Evolutionary conservation across 495 filamentous ascomycete genomes (phyloP), one percentile per base, ranked within the genome.

Genomic region (Xylaria palmicola): DNA sequence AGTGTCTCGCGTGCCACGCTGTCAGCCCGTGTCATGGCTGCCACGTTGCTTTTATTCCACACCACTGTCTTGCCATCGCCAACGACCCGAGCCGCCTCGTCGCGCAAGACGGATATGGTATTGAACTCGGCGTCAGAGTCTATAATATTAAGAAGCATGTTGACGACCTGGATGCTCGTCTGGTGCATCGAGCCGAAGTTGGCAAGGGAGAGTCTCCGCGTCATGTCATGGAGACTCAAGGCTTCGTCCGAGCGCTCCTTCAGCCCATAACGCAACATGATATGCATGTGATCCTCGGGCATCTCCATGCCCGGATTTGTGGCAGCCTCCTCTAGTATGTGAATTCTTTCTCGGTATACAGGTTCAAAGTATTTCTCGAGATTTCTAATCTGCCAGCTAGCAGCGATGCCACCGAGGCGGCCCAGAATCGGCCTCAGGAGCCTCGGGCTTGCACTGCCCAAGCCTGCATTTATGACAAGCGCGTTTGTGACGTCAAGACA

Each of bases 1-100:
- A 79, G 30, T 1, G 76, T 79, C 57, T 81, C 77, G 22, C 77
- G 73, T 26, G 67, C 60, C 1, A 73, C 72, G 36, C 76, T 79
- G 65, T 79, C 78, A 5, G 65, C 50, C 1, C 55, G 45, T 13
- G 70, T 59, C 71, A 79, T 75, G n/a, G 68, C 56, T 13, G 69
- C 61, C 22, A 75, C 44, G 8, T 51, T 69, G 30, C 57, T 60
- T 56, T 73, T 74, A 6, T 73, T 73, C 76, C 76, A 79, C 2
- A 5, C 34, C 2, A 15, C 17, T n/a, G 44, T 13, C 37, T 52
- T 59, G 10, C 48, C 57, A 19, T 48, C 50, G 7, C 62, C 64
- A 3, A 68, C 29, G 27, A 70, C 49, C 3, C 34, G 37, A 10
- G 41, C 55, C 0, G 69, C 22, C 49, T 77, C 76, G 19, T 72